Evolutionary conservation across 1,284 basidiomycete genomes (phyloP), one percentile per base, ranked within the genome.

Genomic region (Nidula niveotomentosa): DNA sequence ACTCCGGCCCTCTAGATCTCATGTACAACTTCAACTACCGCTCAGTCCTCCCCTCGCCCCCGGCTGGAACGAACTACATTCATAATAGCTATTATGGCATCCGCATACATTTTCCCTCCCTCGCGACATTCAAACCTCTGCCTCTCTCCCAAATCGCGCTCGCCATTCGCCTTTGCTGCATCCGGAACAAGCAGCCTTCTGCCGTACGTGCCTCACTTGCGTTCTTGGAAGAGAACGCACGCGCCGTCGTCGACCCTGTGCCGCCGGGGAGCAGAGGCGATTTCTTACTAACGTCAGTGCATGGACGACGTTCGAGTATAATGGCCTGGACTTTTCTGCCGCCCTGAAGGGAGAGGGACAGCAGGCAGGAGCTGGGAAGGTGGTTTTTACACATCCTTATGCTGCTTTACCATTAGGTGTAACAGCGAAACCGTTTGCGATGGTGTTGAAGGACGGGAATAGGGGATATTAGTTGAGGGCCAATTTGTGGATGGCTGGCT

Each of bases 141-240:
- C 23, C 45, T 18, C 45, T 47, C 23, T 47, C 45, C 23, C 45
- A n/a, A 13, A 47, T 47, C 45, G 45, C 45, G n/a, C 23, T 47
- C 12, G 45, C n/a, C n/a, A 47, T 47, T 30, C 45, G 13, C 23
- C 45, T 47, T 18, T 47, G 45, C 45, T 47, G 45, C 18, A 23
- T 47, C n/a, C 45, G 45, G 12, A 47, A 47, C 45, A 47, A 47
- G 23, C 45, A 47, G 45, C 45, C 45, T 12, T 47, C 45, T 15
- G 45, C 45, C 12, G 45, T 47, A 6, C n/a, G 45, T 17, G 23
- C 12, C 23, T 15, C 45, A 6, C 23, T 47, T 12, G 23, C n/a
- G 45, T 47, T 47, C 18, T 47, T 13, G 45, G 45, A 47, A n/a
- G 18, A 47, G 6, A n/a, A 47, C 18, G n/a, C 12, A 12, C 12